phyloP scores from a whole-genome alignment of 1,284 basidiomycete genomes.

The Takashimella koratensis region DNA sequence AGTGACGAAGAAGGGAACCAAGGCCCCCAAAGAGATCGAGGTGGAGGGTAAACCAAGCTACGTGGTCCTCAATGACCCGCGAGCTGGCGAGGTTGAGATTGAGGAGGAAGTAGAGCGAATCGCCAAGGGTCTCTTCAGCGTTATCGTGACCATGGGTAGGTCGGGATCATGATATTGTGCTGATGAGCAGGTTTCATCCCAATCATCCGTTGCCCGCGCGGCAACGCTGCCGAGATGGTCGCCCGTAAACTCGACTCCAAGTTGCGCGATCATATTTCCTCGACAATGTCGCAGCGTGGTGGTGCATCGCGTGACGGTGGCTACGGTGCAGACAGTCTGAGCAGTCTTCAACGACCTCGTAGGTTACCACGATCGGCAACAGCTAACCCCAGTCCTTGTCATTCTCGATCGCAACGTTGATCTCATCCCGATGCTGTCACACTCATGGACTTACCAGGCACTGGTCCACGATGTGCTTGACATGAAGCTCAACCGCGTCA shows the following conservation, averaged over 20 bases:
- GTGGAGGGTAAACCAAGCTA: constrained; percentile 58
- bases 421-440: constrained; percentile 88
- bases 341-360: constrained; percentile 72
- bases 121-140: constrained; percentile 85
- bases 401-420: constrained; percentile 95
- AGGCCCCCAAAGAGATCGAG: constrained; percentile 31
- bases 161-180: constrained; percentile 6
- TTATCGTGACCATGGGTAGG: constrained; percentile 83
- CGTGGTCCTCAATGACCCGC: constrained; percentile 85
- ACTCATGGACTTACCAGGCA: constrained; percentile 99
- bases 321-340: constrained; percentile 59
- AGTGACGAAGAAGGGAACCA: constrained; percentile 19
- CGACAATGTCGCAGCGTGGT: constrained; percentile 58
- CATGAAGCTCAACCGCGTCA: constrained; percentile 93
- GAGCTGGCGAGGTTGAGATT: constrained; percentile 82
- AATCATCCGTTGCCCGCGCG: constrained; percentile 88
- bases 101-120: constrained; percentile 92
- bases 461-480: constrained; percentile 96
- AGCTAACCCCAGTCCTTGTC: constrained; percentile 65
- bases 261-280: constrained; percentile 82
- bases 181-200: constrained; percentile 73
- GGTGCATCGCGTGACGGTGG: constrained; percentile 52
- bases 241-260: constrained; percentile 91
- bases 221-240: constrained; percentile 98
- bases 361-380: constrained; percentile 49